Base-by-base conservation (phyloP, 2,329 filamentous ascomycete genomes). In the Xylaria sp. region DNA sequence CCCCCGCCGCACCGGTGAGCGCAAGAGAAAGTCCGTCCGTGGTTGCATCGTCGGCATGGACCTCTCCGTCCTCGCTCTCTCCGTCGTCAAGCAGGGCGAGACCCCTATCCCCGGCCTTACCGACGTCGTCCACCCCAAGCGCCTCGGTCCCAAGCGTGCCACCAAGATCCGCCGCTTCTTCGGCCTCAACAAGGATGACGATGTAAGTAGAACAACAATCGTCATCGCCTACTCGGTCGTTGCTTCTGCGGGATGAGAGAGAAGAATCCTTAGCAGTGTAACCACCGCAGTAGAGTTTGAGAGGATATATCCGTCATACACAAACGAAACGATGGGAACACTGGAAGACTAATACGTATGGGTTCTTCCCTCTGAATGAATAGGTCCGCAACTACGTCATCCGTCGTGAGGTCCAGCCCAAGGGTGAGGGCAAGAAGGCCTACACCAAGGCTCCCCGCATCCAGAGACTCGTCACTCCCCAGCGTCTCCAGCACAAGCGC, bases 391-490 rank as follows among this genome's bases (percentile, higher is more conserved):
- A 97, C 85, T 99, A 96, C 84, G 94, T 99, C 80, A 97, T 99
- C 76, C 94, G 94, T 79, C 94, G 94, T 79, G 94, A 97, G 80
- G 88, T 99, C 75, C 87, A 92, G 83, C 90, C 91, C 78, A 96
- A 96, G 89, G 90, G 88, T 76, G 94, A 97, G 86, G 93, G 92
- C 82, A 95, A 94, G 84, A 89, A 91, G 83, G 82, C 92, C 74
- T 97, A 97, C 89, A 97, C 93, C 89, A 99, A 99, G 91, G 94
- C 94, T 74, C 94, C 94, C 80, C 95, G 93, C 87, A 99, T 99
- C 83, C 94, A 99, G 88, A 91, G 94, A 79, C 91, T 99, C 74
- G 92, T 99, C 74, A 99, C 94, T 76, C 94, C 94, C 79, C 94
- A 97, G 84, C 94, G 94, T 80, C 92, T 99, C 77, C 94, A 99